Evolutionary conservation across 306 rosid genomes (phyloP), one percentile per base, ranked within the genome.

Genomic region (Corylus heterophylla): DNA sequence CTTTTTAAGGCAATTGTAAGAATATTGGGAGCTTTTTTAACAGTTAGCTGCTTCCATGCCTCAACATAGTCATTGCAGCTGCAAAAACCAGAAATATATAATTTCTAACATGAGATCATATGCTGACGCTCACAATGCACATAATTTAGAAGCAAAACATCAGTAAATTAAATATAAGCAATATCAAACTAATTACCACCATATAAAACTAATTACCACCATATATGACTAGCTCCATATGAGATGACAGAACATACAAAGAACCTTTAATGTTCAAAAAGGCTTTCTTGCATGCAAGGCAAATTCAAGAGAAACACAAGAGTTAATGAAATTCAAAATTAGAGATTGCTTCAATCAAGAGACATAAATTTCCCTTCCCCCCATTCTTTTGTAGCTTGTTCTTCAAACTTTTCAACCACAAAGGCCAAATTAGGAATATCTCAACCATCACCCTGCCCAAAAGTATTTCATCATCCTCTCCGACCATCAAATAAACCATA

Each of bases 61-160:
- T 88, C 90, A 77, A 96, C 99, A 86, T 96, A 96, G 83, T 87
- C 98, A 85, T 96, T 92, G 90, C 99, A 96, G 91, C 99, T 96
- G 81, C 83, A 83, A 83, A 76, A 27, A 84, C 77, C 54, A 78
- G 67, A 55, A 73, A 79, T 68, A 78, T 54, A 71, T 71, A 79
- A 72, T 48, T 81, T 66, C 52, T 48, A 63, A 81, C 42, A 62
- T 42, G 73, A 64, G 74, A 70, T 61, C 50, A 50, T 45, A 69
- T 48, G 45, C 73, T 11, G 64, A 29, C 58, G 20, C 48, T 29
- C 25, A 64, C 42, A 64, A 54, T 27, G 2, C 39, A 71, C 20
- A 27, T 48, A 49, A 14, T 27, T 71, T 48, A 79, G n/a, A 75
- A 55, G 35, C 8, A 76, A 76, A 51, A 49, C 29, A 29, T 75